Evolutionary conservation across 2,329 filamentous ascomycete species (phyloP).

Genomic region (Cadophora sp.): DNA sequence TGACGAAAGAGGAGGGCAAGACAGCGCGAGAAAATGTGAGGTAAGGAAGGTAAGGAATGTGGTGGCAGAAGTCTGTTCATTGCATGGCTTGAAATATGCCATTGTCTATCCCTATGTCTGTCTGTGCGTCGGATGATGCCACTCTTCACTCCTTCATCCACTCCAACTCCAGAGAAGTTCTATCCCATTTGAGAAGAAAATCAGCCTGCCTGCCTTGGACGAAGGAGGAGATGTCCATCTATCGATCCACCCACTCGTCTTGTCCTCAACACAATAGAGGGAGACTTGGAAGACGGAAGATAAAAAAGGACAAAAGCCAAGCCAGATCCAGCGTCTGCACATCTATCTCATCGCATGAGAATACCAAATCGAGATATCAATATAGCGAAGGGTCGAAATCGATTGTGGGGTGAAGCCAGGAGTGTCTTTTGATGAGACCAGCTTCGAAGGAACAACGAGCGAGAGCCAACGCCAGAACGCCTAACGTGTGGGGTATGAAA

Average conservation of each 20-base stretch:
- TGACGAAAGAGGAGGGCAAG: not conserved
- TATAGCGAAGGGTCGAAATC: not conserved
- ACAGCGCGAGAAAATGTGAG: too few species aligned
- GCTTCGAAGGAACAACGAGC: not conserved
- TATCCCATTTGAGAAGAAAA: not conserved
- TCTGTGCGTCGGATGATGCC: not conserved
- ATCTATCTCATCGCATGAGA: constrained; percentile 13
- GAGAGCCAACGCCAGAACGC: constrained; percentile 19
- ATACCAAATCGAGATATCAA: constrained; percentile 6
- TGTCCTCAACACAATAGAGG: not conserved
- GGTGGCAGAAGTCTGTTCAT: constrained; percentile 22
- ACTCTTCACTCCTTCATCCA: constrained; percentile 4
- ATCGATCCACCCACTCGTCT: not conserved
- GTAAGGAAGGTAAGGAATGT: not conserved
- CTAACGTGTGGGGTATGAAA: constrained; percentile 23
- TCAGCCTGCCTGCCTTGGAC: not conserved
- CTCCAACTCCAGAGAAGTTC: not conserved
- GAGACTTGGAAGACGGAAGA: not conserved
- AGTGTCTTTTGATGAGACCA: not conserved
- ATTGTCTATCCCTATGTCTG: constrained; percentile 13
- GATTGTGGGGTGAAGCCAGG: not conserved
- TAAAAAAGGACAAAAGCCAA: not conserved
- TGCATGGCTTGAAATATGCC: constrained; percentile 19
- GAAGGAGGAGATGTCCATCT: not conserved
- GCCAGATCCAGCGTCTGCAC: constrained; percentile 18